Conservation (phyloP, 306 rosid species). For the Morella rubra region DNA sequence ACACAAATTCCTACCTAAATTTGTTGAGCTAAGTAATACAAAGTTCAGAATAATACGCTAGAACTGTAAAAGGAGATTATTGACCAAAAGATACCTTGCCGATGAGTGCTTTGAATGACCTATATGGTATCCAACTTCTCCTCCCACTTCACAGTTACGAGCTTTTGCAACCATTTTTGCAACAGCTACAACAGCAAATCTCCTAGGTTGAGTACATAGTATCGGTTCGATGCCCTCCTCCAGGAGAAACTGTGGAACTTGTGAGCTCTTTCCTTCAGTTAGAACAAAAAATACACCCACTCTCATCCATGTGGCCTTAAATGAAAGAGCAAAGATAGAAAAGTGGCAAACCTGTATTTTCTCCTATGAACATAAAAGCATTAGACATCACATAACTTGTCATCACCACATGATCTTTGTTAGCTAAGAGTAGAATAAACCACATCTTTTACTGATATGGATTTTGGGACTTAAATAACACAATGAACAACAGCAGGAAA, state of each 20-base stretch:
- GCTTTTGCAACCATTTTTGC: slow-evolving; percentile 85
- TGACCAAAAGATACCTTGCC: slow-evolving; percentile 40
- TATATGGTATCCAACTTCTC: slow-evolving; percentile 87
- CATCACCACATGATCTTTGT: too few relatives aligned
- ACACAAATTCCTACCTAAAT: slow-evolving; percentile 14
- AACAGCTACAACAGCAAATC: slow-evolving; percentile 86
- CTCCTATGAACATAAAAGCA: slow-evolving; percentile 15
- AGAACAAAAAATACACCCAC: slow-evolving; percentile 3
- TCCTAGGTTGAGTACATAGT: slow-evolving; percentile 85
- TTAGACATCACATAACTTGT: background rate
- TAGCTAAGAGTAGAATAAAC: background rate
- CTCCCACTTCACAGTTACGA: slow-evolving; percentile 72
- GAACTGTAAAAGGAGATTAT: slow-evolving; percentile 1
- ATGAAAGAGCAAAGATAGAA: slow-evolving; percentile 4
- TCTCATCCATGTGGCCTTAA: background rate
- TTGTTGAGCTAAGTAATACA: background rate
- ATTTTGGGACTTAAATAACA: background rate
- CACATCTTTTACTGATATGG: background rate
- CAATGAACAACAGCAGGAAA: background rate
- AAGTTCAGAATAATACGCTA: background rate
- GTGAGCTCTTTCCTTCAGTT: slow-evolving; percentile 85
- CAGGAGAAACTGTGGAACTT: slow-evolving; percentile 87
- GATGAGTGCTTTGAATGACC: slow-evolving; percentile 73
- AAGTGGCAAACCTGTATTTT: background rate
- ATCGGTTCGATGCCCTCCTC: slow-evolving; percentile 75